These are phyloP conservation scores for Solanum bukasovii DNA, from an alignment of 257 asterid genomes.

Conservation along the genomic window DNA sequence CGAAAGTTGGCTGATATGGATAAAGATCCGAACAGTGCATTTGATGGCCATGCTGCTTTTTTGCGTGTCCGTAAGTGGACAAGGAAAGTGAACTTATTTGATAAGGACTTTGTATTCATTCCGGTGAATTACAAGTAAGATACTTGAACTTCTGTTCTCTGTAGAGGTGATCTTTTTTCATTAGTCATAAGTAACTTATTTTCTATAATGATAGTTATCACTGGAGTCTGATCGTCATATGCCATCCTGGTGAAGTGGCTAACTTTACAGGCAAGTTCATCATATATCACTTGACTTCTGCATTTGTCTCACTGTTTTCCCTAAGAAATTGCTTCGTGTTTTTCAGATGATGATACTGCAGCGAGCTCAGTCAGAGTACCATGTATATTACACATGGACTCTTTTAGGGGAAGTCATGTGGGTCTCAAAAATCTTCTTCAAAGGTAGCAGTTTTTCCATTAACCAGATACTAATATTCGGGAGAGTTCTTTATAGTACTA, in stretches of 20 bases:
- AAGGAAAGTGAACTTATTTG: conserved; percentile 76
- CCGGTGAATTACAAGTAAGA: conserved; percentile 93
- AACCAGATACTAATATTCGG: not conserved
- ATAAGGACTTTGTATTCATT: conserved; percentile 79
- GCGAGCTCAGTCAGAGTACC: conserved; percentile 27
- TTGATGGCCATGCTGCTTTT: conserved; percentile 85
- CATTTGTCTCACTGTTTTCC: not conserved
- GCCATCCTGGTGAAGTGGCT: conserved; percentile 78
- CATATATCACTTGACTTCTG: not conserved
- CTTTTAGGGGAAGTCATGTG: conserved; percentile 34
- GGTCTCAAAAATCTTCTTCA: conserved; percentile 29
- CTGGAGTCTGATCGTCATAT: conserved; percentile 87
- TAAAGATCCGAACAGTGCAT: conserved; percentile 79
- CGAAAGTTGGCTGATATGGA: conserved; percentile 92
- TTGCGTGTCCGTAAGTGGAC: conserved; percentile 98
- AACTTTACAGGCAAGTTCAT: conserved; percentile 61
- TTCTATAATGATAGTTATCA: conserved; percentile 52
- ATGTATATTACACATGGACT: conserved; percentile 45
- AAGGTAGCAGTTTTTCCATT: conserved; percentile 10
- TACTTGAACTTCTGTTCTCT: not conserved
- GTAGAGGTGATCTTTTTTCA: not conserved
- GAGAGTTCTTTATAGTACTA: not conserved
- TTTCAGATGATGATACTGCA: conserved; percentile 41
- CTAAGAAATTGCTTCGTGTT: not conserved
- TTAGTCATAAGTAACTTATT: not conserved